These are phyloP conservation scores for Colletotrichum eremochloae DNA, from an alignment of 2,329 filamentous ascomycete species.

Conservation along the genomic window DNA sequence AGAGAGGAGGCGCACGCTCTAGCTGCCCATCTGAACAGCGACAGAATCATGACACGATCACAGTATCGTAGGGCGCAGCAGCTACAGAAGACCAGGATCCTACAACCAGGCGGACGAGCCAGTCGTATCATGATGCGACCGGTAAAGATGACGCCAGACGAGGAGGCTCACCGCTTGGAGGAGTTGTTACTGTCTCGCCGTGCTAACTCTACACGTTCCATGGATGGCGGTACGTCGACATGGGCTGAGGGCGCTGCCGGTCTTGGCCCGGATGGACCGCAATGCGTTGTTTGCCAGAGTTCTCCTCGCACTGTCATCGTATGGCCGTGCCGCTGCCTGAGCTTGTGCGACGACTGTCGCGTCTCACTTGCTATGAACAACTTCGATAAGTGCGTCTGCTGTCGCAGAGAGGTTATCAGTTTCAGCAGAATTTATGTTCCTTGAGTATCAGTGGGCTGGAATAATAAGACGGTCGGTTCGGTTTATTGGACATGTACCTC, in stretches of 20 bases:
- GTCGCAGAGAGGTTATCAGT: conserved; percentile 86
- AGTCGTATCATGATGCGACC: conserved; percentile 48
- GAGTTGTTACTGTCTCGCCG: conserved; percentile 70
- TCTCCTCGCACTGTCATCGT: conserved; percentile 89
- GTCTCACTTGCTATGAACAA: conserved; percentile 97
- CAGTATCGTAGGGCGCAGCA: conserved; percentile 78
- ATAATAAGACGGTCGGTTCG: not conserved
- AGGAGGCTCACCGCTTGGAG: conserved; percentile 72
- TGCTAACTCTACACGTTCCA: conserved; percentile 34
- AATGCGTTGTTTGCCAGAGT: conserved; percentile 94
- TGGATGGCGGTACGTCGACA: conserved; percentile 49
- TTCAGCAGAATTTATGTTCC: conserved; percentile 95
- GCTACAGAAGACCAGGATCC: conserved; percentile 76
- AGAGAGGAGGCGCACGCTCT: conserved; percentile 85
- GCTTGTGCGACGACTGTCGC: conserved; percentile 93
- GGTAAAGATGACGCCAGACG: conserved; percentile 65
- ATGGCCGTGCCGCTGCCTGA: conserved; percentile 96
- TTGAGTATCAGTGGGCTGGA: conserved; percentile 3
- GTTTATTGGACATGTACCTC: not conserved
- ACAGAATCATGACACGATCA: conserved; percentile 84
- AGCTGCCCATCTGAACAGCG: conserved; percentile 80
- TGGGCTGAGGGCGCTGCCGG: conserved; percentile 82
- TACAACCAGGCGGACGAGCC: conserved; percentile 62
- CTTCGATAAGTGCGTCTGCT: conserved; percentile 96
- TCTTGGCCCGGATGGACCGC: conserved; percentile 78